Conservation (phyloP, 805 yeast species). For the Lipomyces orientalis region DNA sequence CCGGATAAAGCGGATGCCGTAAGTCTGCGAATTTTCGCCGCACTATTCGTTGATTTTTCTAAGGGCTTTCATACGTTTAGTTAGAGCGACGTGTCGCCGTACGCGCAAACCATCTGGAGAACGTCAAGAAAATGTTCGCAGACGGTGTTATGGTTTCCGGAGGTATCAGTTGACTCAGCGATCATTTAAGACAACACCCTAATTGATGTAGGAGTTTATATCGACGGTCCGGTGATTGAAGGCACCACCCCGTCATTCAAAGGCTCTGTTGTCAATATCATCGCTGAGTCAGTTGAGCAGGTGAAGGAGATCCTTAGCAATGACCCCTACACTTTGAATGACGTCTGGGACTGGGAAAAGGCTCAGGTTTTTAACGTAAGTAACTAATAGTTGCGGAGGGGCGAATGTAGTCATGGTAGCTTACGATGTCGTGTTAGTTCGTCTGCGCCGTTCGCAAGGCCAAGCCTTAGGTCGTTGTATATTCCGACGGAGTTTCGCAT, state of each 20-base stretch:
- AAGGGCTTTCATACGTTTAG: constrained; percentile 2
- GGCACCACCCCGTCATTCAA: constrained; percentile 55
- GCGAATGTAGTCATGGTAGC: not conserved
- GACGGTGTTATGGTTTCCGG: constrained; percentile 51
- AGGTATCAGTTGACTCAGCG: constrained; percentile 15
- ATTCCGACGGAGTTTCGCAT: not conserved
- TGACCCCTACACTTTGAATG: constrained; percentile 67
- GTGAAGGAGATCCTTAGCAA: constrained; percentile 65
- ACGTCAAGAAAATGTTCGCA: constrained; percentile 43
- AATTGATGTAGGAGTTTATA: constrained; percentile 29
- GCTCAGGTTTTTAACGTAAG: constrained; percentile 61
- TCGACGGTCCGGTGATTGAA: constrained; percentile 29
- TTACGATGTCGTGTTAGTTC: constrained; percentile 15
- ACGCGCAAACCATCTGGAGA: constrained; percentile 52
- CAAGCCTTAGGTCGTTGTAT: constrained; percentile 15
- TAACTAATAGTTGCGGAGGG: not conserved
- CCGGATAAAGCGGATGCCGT: constrained; percentile 69
- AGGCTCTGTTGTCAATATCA: constrained; percentile 68
- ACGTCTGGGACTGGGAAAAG: constrained; percentile 76
- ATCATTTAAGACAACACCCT: not conserved
- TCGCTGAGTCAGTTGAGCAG: constrained; percentile 69
- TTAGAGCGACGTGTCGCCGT: constrained; percentile 44
- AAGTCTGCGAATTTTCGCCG: constrained; percentile 9
- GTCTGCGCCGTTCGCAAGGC: constrained; percentile 30
- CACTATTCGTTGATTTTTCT: not conserved